Percentiles rank a stretch among this genome's conserved stretches.
These are phyloP conservation scores for Plenodomus biglobosus DNA, from an alignment of 2,329 filamentous ascomycete genomes.

Conservation along the genomic window DNA sequence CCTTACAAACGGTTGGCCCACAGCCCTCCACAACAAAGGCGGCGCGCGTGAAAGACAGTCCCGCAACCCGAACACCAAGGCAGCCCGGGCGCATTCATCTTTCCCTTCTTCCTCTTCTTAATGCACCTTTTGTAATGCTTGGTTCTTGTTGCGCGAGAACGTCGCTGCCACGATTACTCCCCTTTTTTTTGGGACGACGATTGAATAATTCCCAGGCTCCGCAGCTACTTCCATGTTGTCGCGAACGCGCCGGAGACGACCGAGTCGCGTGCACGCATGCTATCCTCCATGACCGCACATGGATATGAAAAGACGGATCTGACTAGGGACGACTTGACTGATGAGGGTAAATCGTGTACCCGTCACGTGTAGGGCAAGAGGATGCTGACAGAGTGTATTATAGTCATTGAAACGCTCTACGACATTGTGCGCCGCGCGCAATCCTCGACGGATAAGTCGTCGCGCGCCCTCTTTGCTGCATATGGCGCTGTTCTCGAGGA, in stretches of 20 bases:
- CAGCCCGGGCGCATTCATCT: constrained; percentile 7
- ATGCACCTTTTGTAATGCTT: constrained; percentile 28
- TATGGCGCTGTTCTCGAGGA: constrained; percentile 76
- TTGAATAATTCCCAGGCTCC: constrained; percentile 5
- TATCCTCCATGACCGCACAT: constrained; percentile 42
- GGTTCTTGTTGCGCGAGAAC: constrained; percentile 8
- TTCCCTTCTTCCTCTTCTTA: constrained; percentile 17
- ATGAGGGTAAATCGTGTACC: constrained; percentile 38
- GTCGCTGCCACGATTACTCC: constrained; percentile 1
- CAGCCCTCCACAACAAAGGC: constrained; percentile 32
- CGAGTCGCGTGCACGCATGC: constrained; percentile 47
- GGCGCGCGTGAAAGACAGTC: constrained; percentile 9
- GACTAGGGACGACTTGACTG: constrained; percentile 36
- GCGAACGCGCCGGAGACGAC: constrained; percentile 43
- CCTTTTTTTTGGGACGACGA: constrained; percentile 6
- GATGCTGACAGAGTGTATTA: constrained; percentile 9
- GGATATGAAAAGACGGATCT: constrained; percentile 45
- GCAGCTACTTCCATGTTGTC: constrained; percentile 41
- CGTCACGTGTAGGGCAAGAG: not conserved
- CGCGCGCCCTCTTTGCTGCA: constrained; percentile 73
- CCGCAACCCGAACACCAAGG: constrained; percentile 1
- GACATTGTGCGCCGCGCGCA: constrained; percentile 74
- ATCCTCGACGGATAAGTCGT: constrained; percentile 65
- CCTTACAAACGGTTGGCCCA: constrained; percentile 14
- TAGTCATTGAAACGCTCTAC: constrained; percentile 78